Percentiles rank a stretch among this genome's conserved stretches.
Conservation (phyloP, 2,329 filamentous ascomycete genomes). For the Dactylonectria macrodidyma region DNA sequence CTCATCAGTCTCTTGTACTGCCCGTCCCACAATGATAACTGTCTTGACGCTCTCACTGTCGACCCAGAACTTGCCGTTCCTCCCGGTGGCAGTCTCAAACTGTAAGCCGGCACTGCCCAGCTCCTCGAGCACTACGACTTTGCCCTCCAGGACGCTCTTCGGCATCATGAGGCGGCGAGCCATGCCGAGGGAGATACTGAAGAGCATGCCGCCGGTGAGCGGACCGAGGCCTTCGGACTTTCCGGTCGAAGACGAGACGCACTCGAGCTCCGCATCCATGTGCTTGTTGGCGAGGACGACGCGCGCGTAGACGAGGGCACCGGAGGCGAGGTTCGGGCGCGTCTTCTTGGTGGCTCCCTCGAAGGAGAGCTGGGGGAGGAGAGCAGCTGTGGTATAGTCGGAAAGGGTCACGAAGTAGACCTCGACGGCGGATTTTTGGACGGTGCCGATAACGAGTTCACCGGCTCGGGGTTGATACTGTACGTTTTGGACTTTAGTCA, state of each 20-base stretch:
- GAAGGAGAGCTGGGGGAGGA: slow-evolving; percentile 91
- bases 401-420: slow-evolving; percentile 86
- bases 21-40: slow-evolving; percentile 83
- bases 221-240: slow-evolving; percentile 91
- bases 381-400: slow-evolving; percentile 73
- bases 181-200: slow-evolving; percentile 83
- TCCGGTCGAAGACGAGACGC: slow-evolving; percentile 87
- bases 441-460: slow-evolving; percentile 90
- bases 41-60: slow-evolving; percentile 82
- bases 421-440: slow-evolving; percentile 83
- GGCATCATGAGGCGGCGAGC: slow-evolving; percentile 83
- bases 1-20: slow-evolving; percentile 84
- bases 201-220: slow-evolving; percentile 88
- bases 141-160: slow-evolving; percentile 72
- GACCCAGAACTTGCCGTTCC: slow-evolving; percentile 95
- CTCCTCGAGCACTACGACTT: slow-evolving; percentile 83
- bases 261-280: slow-evolving; percentile 92
- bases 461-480: slow-evolving; percentile 85
- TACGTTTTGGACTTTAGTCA: slow-evolving; percentile 35
- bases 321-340: slow-evolving; percentile 80
- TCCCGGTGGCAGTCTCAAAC: slow-evolving; percentile 94
- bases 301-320: slow-evolving; percentile 90
- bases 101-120: slow-evolving; percentile 82
- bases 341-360: slow-evolving; percentile 95
- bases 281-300: slow-evolving; percentile 83